Conservation (phyloP, 768 basidiomycete species). For the Mycena epipterygia region DNA sequence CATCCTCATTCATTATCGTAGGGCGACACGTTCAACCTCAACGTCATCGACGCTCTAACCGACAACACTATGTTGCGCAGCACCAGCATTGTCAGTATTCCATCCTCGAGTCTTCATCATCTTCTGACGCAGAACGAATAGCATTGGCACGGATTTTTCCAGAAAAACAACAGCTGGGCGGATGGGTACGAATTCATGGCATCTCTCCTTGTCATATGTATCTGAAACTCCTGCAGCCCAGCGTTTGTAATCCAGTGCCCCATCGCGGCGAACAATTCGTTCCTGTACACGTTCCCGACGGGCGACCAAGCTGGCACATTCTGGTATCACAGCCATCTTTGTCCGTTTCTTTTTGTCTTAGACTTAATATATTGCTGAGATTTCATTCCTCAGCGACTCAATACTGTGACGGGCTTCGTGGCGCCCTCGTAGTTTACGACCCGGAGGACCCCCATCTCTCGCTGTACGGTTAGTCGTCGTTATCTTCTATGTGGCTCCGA, state of each 20-base stretch:
- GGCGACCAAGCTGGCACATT: slow-evolving; percentile 14
- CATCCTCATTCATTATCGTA: not conserved
- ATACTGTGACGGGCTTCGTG: too few species aligned
- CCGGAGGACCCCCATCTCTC: slow-evolving; percentile 5
- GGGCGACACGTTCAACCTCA: slow-evolving; percentile 51
- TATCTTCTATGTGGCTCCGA: not conserved
- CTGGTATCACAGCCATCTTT: slow-evolving; percentile 23
- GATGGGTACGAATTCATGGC: slow-evolving; percentile 36
- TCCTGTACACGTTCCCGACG: slow-evolving; percentile 43
- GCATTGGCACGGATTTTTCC: slow-evolving; percentile 41
- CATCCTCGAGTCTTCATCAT: not conserved
- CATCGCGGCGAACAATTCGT: slow-evolving; percentile 42
- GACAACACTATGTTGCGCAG: slow-evolving; percentile 53
- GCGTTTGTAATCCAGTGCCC: slow-evolving; percentile 35
- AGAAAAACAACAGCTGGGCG: slow-evolving; percentile 39
- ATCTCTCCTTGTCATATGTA: slow-evolving; percentile 26
- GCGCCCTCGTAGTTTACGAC: slow-evolving; percentile 21
- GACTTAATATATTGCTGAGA: too few species aligned
- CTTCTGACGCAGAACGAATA: not conserved
- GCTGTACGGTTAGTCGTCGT: not conserved
- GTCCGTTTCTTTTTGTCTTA: not conserved
- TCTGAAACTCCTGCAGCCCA: not conserved
- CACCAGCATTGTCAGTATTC: slow-evolving; percentile 52
- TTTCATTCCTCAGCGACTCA: too few species aligned
- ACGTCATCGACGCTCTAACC: slow-evolving; percentile 53